Evolutionary conservation across 1,284 basidiomycete genomes (phyloP).

Genomic region (Ustilago tritici): DNA sequence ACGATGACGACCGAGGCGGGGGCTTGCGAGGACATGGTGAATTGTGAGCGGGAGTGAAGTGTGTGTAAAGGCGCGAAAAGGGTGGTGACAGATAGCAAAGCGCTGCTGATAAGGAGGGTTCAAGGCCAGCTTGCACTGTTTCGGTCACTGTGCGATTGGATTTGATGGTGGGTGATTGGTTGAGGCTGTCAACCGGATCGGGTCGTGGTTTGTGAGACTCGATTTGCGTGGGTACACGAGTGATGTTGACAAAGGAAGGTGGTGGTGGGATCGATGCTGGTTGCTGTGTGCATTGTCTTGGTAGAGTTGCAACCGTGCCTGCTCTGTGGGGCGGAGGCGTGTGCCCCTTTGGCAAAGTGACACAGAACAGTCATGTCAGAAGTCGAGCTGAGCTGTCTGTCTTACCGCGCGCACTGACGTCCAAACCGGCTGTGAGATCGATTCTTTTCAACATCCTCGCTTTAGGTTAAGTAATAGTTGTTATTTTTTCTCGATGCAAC

Average conservation of each 20-base stretch:
- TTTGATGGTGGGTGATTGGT: background rate
- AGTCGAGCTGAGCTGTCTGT: too few species aligned
- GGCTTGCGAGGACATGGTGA: conserved; percentile 26
- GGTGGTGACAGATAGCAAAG: background rate
- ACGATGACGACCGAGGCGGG: conserved; percentile 47
- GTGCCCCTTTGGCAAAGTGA: background rate
- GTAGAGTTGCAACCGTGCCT: conserved; percentile 1
- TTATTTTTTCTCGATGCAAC: background rate
- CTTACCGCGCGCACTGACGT: background rate
- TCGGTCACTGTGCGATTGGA: background rate
- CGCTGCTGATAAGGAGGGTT: background rate
- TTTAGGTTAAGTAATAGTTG: background rate
- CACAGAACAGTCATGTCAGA: background rate
- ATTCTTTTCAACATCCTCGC: background rate
- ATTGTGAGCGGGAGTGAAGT: background rate
- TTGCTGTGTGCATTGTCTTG: background rate
- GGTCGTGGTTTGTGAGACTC: background rate
- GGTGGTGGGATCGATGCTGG: background rate
- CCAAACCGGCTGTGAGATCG: background rate
- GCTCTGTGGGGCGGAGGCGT: background rate
- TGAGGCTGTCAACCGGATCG: conserved; percentile 5
- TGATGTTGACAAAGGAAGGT: background rate
- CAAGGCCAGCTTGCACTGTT: conserved; percentile 41
- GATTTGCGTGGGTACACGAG: background rate
- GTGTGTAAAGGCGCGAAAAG: background rate